These are phyloP conservation scores for Pelargonium fulgidum DNA, from an alignment of 441 rosid genomes.

Conservation along the genomic window DNA sequence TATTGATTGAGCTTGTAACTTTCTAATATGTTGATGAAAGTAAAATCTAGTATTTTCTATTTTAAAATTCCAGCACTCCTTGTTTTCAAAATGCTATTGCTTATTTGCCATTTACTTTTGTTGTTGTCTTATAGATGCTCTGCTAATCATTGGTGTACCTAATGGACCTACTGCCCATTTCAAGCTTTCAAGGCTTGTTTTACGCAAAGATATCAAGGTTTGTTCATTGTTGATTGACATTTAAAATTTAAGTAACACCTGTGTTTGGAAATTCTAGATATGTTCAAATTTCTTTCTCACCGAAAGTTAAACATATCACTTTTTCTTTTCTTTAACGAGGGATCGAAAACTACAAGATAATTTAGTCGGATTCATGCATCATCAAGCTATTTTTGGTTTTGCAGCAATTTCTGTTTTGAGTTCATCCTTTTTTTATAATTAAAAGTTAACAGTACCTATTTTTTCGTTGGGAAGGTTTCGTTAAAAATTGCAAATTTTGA, in stretches of 20 bases:
- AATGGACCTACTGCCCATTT: slow-evolving; percentile 92
- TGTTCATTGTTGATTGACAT: background rate
- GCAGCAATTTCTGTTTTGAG: no score
- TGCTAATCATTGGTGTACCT: slow-evolving; percentile 66
- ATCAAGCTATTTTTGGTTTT: background rate
- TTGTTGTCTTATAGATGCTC: slow-evolving; percentile 50
- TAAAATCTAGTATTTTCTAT: background rate
- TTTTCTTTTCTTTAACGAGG: no score
- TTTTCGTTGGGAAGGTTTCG: no score
- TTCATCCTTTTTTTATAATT: no score
- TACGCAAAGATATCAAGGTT: slow-evolving; percentile 87
- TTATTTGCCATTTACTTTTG: slow-evolving; percentile 12
- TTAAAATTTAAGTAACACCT: no score
- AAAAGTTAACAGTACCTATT: no score
- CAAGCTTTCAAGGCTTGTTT: slow-evolving; percentile 67
- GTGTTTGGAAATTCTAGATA: no score
- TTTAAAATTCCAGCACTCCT: background rate
- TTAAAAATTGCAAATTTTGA: no score
- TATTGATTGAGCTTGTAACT: background rate
- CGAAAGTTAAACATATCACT: no score
- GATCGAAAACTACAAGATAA: background rate
- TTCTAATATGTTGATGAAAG: background rate
- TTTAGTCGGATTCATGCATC: background rate
- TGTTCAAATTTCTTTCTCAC: no score
- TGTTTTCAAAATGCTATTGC: slow-evolving; percentile 10